These are phyloP conservation scores for Kalanchoe fedtschenkoi DNA, from an alignment of 164 flowering plant species.

Conservation along the genomic window DNA sequence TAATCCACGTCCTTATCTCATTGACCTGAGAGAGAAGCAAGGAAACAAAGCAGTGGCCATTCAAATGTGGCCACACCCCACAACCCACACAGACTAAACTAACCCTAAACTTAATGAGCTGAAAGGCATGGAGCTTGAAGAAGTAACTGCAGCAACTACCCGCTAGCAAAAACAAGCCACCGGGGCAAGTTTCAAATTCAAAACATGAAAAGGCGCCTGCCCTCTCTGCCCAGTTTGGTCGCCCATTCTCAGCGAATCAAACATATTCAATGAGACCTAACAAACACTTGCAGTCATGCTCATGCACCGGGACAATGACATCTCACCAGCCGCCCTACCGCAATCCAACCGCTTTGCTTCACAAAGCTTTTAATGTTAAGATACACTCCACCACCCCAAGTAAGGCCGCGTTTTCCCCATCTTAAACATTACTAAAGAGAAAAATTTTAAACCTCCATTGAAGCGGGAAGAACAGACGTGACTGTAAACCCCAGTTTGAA, in stretches of 20 bases:
- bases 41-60: too few relatives aligned
- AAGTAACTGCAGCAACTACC: neutral
- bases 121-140: too few relatives aligned
- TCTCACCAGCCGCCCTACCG: slow-evolving; percentile 19
- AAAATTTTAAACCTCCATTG: too few relatives aligned
- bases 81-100: too few relatives aligned
- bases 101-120: too few relatives aligned
- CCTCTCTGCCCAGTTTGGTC: neutral
- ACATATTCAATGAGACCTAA: slow-evolving; percentile 7
- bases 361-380: neutral
- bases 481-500: too few relatives aligned
- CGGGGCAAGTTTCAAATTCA: neutral
- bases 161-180: too few relatives aligned
- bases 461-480: too few relatives aligned
- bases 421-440: too few relatives aligned
- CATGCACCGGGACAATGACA: slow-evolving; percentile 20
- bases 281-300: neutral
- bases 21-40: neutral
- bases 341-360: neutral
- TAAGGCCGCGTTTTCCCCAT: too few relatives aligned
- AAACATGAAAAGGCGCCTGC: neutral
- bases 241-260: neutral
- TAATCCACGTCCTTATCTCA: neutral
- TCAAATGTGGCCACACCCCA: too few relatives aligned
- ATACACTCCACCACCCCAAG: too few relatives aligned